These are phyloP conservation scores for Fusarium sp. DNA, from an alignment of 2,329 filamentous ascomycete genomes.

Conservation along the genomic window DNA sequence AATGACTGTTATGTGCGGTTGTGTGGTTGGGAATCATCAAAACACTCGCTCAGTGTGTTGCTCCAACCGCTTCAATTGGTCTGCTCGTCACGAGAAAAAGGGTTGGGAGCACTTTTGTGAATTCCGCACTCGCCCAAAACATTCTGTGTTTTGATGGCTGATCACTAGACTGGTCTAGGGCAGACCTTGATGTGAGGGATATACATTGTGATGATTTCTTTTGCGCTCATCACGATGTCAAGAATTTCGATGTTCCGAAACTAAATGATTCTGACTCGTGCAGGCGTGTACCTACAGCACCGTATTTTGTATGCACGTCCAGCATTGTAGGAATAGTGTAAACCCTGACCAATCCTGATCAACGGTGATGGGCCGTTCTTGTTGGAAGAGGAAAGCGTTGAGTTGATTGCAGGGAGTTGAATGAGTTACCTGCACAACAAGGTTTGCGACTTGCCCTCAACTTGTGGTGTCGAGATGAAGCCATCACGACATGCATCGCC, in stretches of 20 bases:
- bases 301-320: neutral
- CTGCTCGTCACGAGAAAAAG: conserved; percentile 22
- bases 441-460: neutral
- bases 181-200: conserved; percentile 19
- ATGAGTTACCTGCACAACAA: neutral
- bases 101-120: conserved; percentile 33
- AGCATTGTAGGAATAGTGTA: conserved; percentile 9
- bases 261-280: conserved; percentile 42
- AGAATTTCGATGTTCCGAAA: conserved; percentile 32
- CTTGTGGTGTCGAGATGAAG: conserved; percentile 29
- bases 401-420: neutral
- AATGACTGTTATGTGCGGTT: conserved; percentile 30
- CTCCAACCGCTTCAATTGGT: conserved; percentile 28
- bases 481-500: conserved; percentile 30
- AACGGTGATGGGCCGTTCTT: neutral
- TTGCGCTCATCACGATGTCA: conserved; percentile 29
- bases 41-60: conserved; percentile 19
- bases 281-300: conserved; percentile 9
- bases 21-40: conserved; percentile 28
- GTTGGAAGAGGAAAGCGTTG: neutral
- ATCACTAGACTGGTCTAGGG: conserved; percentile 27
- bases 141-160: conserved; percentile 32
- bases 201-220: conserved; percentile 16
- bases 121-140: conserved; percentile 20
- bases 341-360: conserved; percentile 9